These are phyloP conservation scores for Phytophthora ohioensis DNA, from an alignment of 352 stramenopile genomes.

Conservation along the genomic window DNA sequence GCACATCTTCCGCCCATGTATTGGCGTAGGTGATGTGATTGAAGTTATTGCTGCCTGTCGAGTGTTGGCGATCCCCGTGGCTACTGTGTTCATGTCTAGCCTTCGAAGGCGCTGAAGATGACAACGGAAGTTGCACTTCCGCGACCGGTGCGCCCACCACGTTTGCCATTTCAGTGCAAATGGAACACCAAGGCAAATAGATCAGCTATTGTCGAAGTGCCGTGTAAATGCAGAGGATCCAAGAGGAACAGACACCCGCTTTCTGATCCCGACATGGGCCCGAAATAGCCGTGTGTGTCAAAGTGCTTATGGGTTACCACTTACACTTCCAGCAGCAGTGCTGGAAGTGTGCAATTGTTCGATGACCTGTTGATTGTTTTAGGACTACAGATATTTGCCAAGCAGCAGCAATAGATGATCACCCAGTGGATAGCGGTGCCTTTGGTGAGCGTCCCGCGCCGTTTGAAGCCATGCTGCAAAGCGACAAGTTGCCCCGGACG, in stretches of 20 bases:
- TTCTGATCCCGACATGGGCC: conserved; percentile 19
- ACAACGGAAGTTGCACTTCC: conserved; percentile 8
- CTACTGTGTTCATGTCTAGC: conserved; percentile 2
- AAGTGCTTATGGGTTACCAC: not conserved
- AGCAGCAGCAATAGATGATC: not conserved
- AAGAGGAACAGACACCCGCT: conserved; percentile 7
- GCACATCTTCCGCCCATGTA: conserved; percentile 65
- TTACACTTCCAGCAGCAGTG: not conserved
- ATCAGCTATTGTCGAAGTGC: not conserved
- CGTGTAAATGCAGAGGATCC: conserved; percentile 23
- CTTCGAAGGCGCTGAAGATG: conserved; percentile 1
- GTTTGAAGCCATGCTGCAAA: conserved; percentile 22
- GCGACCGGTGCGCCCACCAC: not conserved
- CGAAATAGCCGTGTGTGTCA: conserved; percentile 33
- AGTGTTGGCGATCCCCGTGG: conserved; percentile 9
- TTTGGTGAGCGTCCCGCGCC: too few relatives aligned
- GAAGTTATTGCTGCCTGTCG: conserved; percentile 7
- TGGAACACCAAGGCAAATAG: not conserved
- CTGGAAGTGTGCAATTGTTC: conserved; percentile 24
- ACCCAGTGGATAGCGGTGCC: too few relatives aligned
- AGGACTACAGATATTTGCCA: not conserved
- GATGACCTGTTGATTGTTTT: conserved; percentile 4
- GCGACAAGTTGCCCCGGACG: conserved; percentile 24
- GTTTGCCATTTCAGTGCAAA: conserved; percentile 23
- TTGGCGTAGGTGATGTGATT: conserved; percentile 46